Evolutionary conservation across 2,329 filamentous ascomycete genomes (phyloP).

Genomic region (Penicillium sp.): DNA sequence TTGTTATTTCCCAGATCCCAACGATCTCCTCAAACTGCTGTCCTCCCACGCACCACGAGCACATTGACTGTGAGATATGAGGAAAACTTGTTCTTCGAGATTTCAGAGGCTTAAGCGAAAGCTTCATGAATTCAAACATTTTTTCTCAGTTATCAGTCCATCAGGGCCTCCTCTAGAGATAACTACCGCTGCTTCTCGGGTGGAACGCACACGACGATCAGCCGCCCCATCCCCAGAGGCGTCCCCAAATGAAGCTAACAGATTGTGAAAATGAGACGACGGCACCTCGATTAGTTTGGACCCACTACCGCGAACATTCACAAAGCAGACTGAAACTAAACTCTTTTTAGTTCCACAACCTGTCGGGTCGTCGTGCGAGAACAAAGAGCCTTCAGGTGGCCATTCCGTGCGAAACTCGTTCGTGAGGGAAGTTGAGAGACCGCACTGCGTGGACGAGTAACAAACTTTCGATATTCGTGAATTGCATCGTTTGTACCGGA

Average conservation of each 20-base stretch:
- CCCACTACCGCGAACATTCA: background rate
- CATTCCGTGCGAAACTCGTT: background rate
- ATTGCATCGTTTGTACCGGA: background rate
- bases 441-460: background rate
- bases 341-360: background rate
- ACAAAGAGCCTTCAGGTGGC: background rate
- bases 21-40: background rate
- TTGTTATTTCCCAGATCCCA: background rate
- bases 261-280: background rate
- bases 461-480: background rate
- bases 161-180: background rate
- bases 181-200: background rate
- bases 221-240: background rate
- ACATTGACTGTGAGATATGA: background rate
- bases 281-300: background rate
- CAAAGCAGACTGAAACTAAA: background rate
- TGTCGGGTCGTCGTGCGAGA: background rate
- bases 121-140: background rate
- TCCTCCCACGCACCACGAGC: background rate
- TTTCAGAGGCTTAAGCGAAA: background rate
- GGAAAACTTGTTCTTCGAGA: background rate
- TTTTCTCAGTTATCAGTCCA: background rate
- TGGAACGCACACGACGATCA: background rate
- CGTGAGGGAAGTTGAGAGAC: background rate
- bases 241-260: background rate